Conservation (phyloP, 148 eudicot species). For the Vaccinium vitisidaea region DNA sequence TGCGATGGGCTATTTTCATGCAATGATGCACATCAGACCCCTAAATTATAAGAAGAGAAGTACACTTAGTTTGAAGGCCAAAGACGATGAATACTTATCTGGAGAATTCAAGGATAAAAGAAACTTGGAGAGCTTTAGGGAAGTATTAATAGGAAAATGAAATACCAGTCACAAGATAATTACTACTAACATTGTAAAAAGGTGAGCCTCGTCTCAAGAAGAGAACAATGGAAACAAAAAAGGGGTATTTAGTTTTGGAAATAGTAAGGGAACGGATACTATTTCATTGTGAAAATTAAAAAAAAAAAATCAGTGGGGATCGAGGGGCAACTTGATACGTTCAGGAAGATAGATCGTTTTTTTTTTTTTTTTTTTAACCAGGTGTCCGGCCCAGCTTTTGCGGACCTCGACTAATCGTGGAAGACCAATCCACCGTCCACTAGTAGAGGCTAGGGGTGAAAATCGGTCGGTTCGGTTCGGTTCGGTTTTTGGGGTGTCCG, state of each 20-base stretch:
- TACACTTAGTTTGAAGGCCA: neutral
- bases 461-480: too few species aligned
- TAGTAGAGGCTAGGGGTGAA: too few species aligned
- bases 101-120: neutral
- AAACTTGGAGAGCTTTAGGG: neutral
- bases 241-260: neutral
- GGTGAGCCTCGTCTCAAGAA: neutral
- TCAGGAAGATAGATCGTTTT: neutral
- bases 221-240: neutral
- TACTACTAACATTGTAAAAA: neutral
- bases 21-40: slow-evolving; percentile 74
- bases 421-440: too few species aligned
- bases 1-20: slow-evolving; percentile 69
- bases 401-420: too few species aligned
- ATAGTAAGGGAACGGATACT: neutral
- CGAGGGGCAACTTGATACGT: neutral
- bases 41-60: slow-evolving; percentile 20
- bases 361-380: too few species aligned
- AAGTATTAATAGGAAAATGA: neutral
- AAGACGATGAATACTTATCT: neutral
- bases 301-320: too few species aligned
- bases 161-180: neutral
- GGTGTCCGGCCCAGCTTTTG: too few species aligned
- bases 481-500: too few species aligned
- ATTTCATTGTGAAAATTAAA: too few species aligned